A percentile compares a stretch with the other conserved stretches of the same genome.
phyloP scores from a whole-genome alignment of 257 asterid genomes.

The Ilex aquifolium region DNA sequence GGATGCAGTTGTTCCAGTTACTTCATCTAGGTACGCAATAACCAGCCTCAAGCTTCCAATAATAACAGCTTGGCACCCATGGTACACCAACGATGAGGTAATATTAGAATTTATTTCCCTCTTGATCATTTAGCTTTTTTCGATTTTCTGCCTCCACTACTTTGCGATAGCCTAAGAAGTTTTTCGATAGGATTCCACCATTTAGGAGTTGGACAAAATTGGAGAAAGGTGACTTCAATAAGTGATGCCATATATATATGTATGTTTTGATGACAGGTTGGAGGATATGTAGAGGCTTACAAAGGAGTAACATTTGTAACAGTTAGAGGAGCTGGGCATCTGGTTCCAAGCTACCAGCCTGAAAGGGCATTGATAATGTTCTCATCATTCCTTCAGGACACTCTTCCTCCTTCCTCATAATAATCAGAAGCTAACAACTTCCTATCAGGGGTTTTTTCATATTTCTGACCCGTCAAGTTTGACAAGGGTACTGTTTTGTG shows the following conservation, averaged over 20 bases:
- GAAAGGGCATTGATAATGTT: constrained; percentile 17
- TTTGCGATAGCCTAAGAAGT: no score
- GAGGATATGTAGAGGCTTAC: constrained; percentile 33
- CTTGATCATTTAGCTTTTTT: no score
- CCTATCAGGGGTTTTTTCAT: no score
- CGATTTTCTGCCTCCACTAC: no score
- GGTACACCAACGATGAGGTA: constrained; percentile 16
- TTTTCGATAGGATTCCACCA: no score
- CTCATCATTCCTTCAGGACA: constrained; percentile 3
- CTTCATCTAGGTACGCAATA: constrained; percentile 29
- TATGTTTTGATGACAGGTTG: constrained; percentile 20
- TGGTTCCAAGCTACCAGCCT: constrained; percentile 38
- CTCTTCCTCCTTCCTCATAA: constrained; percentile 28
- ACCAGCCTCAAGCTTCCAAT: constrained; percentile 23
- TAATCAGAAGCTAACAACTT: neutral
- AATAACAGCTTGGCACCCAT: constrained; percentile 24
- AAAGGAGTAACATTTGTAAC: constrained; percentile 29
- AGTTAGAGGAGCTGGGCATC: constrained; percentile 1
- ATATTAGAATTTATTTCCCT: neutral
- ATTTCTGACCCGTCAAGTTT: no score
- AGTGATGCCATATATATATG: neutral
- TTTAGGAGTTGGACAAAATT: no score
- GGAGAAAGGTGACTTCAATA: constrained; percentile 6
- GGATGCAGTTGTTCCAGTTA: constrained; percentile 32
- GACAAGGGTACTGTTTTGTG: no score